Conservation (phyloP, 164 flowering plant genomes). For the Sedum album region DNA sequence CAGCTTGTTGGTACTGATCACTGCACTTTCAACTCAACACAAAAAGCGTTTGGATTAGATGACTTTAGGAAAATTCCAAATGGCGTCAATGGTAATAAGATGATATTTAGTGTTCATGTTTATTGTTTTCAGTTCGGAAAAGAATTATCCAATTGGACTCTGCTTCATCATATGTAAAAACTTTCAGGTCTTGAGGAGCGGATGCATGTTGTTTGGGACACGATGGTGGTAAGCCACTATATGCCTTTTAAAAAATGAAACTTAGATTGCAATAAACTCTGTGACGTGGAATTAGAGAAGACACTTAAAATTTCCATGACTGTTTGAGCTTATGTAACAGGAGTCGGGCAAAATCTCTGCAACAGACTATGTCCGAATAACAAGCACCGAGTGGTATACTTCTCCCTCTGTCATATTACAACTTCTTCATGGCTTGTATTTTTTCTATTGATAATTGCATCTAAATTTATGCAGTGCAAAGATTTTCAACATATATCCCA, state of each 20-base stretch:
- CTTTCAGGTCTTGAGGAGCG: conserved; percentile 86
- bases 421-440: not conserved
- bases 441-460: not conserved
- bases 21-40: conserved; percentile 82
- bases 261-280: not conserved
- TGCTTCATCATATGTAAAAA: not conserved
- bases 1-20: conserved; percentile 99
- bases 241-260: not conserved
- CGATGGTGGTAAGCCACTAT: conserved; percentile 74
- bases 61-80: conserved; percentile 96
- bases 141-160: not conserved
- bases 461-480: conserved; percentile 50
- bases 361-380: conserved; percentile 73
- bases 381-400: conserved; percentile 87
- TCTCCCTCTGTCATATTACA: not conserved
- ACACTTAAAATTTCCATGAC: not conserved
- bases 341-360: conserved; percentile 63
- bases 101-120: conserved; percentile 5
- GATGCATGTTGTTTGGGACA: conserved; percentile 79
- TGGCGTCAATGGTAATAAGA: conserved; percentile 89
- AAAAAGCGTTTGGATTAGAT: conserved; percentile 81
- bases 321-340: not conserved
- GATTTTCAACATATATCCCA: conserved; percentile 89
- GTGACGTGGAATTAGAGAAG: not conserved
- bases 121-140: conserved; percentile 3